Evolutionary conservation across 768 basidiomycete genomes (phyloP).

Genomic region (Kwoniella sp.): DNA sequence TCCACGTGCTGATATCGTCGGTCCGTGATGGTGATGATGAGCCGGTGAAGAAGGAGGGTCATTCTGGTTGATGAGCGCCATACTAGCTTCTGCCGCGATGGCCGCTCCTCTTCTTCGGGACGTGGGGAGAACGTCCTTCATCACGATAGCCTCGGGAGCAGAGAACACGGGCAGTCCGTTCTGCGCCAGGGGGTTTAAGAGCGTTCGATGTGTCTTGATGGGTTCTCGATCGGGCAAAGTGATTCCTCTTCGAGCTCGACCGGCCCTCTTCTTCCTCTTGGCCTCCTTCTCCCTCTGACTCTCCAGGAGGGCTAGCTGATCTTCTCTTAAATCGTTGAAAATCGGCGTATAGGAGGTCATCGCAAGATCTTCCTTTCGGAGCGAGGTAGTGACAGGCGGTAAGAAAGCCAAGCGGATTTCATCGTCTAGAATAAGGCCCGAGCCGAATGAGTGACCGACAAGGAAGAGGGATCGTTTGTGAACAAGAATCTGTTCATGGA

Average conservation of each 20-base stretch:
- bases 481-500: constrained; percentile 89
- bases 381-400: constrained; percentile 66
- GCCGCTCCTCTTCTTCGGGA: constrained; percentile 78
- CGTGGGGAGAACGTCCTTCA: constrained; percentile 67
- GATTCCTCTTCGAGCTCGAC: constrained; percentile 72
- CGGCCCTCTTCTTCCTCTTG: constrained; percentile 70
- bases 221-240: constrained; percentile 92
- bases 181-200: constrained; percentile 48
- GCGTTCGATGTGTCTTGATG: constrained; percentile 82
- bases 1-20: constrained; percentile 18
- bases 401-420: constrained; percentile 88
- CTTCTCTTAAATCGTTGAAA: constrained; percentile 85
- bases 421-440: constrained; percentile 77
- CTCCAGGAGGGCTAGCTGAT: constrained; percentile 85
- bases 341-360: constrained; percentile 74
- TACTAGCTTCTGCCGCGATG: constrained; percentile 90
- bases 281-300: constrained; percentile 92
- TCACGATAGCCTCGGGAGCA: constrained; percentile 12
- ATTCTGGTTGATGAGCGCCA: constrained; percentile 59
- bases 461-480: constrained; percentile 91
- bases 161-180: constrained; percentile 39
- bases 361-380: constrained; percentile 70
- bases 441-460: constrained; percentile 82
- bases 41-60: constrained; percentile 64
- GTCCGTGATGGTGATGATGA: constrained; percentile 57